Conservation (phyloP, 1,284 basidiomycete genomes). For the Veloboletus limbatus region DNA sequence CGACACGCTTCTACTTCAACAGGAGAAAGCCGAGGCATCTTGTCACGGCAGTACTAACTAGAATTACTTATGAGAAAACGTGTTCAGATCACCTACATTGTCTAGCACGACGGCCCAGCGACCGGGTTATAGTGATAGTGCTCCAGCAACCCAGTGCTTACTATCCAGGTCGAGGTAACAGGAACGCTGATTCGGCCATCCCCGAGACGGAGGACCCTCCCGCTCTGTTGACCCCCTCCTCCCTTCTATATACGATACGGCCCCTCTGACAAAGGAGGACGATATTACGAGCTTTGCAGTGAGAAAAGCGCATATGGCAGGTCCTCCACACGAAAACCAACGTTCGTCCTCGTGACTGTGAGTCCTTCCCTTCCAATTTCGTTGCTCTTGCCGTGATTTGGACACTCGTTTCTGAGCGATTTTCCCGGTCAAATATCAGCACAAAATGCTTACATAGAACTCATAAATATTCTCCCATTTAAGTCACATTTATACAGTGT, state of each 20-base stretch:
- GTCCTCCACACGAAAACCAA: conserved; percentile 18
- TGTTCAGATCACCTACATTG: conserved; percentile 1
- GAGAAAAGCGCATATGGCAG: conserved; percentile 22
- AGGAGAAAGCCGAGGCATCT: background rate
- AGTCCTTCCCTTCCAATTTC: conserved; percentile 15
- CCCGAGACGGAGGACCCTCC: conserved; percentile 14
- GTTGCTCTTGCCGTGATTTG: conserved; percentile 20
- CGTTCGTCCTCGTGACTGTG: conserved; percentile 22
- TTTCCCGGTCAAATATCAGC: conserved; percentile 1
- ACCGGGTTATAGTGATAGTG: conserved; percentile 14
- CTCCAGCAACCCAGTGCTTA: conserved; percentile 9
- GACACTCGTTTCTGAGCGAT: conserved; percentile 4
- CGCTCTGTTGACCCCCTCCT: conserved; percentile 7
- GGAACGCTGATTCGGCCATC: conserved; percentile 20
- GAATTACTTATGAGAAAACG: conserved; percentile 5
- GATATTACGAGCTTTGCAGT: conserved; percentile 7
- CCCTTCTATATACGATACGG: conserved; percentile 5
- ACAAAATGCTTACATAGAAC: conserved; percentile 12
- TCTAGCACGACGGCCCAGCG: conserved; percentile 18
- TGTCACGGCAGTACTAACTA: conserved; percentile 6
- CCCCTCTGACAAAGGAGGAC: conserved; percentile 11
- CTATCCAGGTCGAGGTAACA: conserved; percentile 15
- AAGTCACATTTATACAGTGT: conserved; percentile 4
- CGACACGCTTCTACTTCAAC: too few relatives aligned
- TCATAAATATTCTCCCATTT: conserved; percentile 4